A percentile compares a stretch with the other conserved stretches of the same genome.
These are phyloP conservation scores for Talaromyces sp. DNA, from an alignment of 2,329 filamentous ascomycete genomes.

Conservation along the genomic window DNA sequence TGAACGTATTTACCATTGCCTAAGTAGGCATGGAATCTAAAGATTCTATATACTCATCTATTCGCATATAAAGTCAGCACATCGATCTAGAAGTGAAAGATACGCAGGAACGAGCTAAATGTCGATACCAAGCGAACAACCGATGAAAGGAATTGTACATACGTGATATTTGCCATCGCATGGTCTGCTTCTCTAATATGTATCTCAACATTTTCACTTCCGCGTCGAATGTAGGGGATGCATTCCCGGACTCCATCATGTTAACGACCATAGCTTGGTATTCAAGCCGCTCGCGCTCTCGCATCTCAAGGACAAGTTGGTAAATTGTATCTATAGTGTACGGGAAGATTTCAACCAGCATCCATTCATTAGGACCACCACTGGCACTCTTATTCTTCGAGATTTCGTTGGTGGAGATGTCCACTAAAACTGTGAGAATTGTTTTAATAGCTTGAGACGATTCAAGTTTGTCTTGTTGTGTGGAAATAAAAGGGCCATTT, in stretches of 20 bases:
- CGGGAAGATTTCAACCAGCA: conserved; percentile 6
- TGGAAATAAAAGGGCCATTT: not conserved
- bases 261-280: not conserved
- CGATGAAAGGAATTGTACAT: not conserved
- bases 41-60: not conserved
- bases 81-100: not conserved
- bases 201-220: not conserved
- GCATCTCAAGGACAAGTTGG: conserved; percentile 6
- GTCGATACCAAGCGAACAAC: not conserved
- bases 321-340: conserved; percentile 7
- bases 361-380: not conserved
- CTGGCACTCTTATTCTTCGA: not conserved
- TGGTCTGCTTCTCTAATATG: not conserved
- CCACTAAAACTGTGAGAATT: conserved; percentile 4
- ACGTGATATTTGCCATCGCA: conserved; percentile 9
- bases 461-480: conserved; percentile 3
- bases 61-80: not conserved
- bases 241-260: not conserved
- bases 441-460: conserved; percentile 4
- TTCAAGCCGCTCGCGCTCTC: not conserved
- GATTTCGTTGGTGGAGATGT: not conserved
- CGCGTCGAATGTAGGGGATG: not conserved
- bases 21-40: not conserved
- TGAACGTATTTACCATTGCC: not conserved
- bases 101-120: not conserved